Evolutionary conservation across 352 stramenopile genomes (phyloP).

Genomic region (Hyaloperonospora arabidopsidis): DNA sequence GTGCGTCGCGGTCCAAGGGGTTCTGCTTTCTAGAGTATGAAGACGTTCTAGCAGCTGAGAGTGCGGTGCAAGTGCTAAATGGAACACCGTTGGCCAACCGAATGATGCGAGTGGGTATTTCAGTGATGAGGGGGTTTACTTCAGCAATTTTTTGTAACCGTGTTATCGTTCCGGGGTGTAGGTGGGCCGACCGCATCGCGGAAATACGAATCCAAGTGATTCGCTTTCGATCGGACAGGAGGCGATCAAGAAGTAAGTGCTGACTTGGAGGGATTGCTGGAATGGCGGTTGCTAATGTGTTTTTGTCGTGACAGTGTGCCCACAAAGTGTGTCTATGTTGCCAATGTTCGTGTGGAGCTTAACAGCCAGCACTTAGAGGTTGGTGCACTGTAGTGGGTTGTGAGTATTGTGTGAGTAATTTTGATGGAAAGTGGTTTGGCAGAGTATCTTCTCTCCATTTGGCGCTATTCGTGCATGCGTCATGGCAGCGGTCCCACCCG

Average conservation of each 20-base stretch:
- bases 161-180: constrained; percentile 9
- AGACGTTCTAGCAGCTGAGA: constrained; percentile 71
- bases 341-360: constrained; percentile 60
- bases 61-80: constrained; percentile 71
- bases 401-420: not conserved
- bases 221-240: constrained; percentile 60
- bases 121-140: not conserved
- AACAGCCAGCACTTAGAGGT: constrained; percentile 74
- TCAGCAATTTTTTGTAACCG: not conserved
- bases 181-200: constrained; percentile 69
- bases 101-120: constrained; percentile 42
- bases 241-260: constrained; percentile 63
- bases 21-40: constrained; percentile 82
- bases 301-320: constrained; percentile 31
- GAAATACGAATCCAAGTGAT: constrained; percentile 55
- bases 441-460: constrained; percentile 80
- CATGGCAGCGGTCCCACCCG: constrained; percentile 50
- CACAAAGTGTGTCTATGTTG: constrained; percentile 72
- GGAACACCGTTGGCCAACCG: constrained; percentile 52
- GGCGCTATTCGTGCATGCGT: constrained; percentile 55
- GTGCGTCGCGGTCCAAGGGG: constrained; percentile 58
- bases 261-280: not conserved
- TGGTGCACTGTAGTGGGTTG: constrained; percentile 2
- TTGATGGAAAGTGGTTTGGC: not conserved
- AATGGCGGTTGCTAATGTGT: not conserved